phyloP scores from a whole-genome alignment of 345 rosid genomes.

The Gossypioides kirkii region DNA sequence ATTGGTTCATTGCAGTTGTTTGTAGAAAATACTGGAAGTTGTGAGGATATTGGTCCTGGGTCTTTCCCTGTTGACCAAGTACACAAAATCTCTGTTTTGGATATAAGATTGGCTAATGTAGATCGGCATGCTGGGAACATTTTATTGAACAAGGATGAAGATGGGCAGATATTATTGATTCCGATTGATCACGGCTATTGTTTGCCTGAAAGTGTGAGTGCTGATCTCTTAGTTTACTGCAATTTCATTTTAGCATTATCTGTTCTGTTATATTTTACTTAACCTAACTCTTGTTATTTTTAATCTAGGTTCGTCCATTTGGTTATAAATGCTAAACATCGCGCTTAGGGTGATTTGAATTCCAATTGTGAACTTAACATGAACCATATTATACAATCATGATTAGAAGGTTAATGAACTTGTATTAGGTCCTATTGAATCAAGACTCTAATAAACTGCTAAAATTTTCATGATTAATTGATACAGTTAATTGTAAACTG shows the following conservation, averaged over 20 bases:
- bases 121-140: conserved; percentile 93
- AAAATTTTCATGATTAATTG: no score
- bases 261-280: neutral
- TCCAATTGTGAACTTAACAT: neutral
- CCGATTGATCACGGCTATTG: conserved; percentile 97
- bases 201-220: conserved; percentile 75
- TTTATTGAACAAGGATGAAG: conserved; percentile 45
- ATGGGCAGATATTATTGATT: conserved; percentile 42
- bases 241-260: conserved; percentile 2
- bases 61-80: conserved; percentile 72
- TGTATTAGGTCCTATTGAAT: no score
- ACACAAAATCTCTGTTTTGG: conserved; percentile 82
- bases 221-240: neutral
- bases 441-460: no score
- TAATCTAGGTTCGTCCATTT: neutral
- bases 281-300: neutral
- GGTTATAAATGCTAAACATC: conserved; percentile 13
- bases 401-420: no score
- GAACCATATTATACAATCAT: neutral
- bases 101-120: conserved; percentile 82
- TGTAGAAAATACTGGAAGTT: conserved; percentile 64
- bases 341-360: neutral
- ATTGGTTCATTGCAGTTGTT: conserved; percentile 87
- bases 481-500: no score
- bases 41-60: conserved; percentile 83